Evolutionary conservation across 1,284 basidiomycete genomes (phyloP).

Genomic region (Inonotus obliquus): DNA sequence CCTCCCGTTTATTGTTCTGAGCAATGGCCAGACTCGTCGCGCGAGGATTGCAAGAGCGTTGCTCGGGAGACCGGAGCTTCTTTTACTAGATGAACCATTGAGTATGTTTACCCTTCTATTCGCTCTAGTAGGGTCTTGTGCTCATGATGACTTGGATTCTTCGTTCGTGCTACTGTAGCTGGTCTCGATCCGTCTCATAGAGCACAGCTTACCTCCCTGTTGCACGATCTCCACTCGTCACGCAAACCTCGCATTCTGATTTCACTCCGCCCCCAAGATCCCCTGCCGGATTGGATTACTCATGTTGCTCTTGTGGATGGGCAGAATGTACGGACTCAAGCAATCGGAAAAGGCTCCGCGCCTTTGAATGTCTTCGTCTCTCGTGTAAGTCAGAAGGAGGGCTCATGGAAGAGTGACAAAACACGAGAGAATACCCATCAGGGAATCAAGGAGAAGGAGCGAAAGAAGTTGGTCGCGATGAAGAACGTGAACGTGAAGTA

Average conservation of each 20-base stretch:
- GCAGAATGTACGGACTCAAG: constrained; percentile 43
- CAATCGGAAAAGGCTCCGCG: constrained; percentile 26
- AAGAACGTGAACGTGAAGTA: constrained; percentile 72
- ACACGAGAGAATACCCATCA: not conserved
- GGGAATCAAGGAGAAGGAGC: not conserved
- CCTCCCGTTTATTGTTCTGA: constrained; percentile 76
- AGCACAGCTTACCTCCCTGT: constrained; percentile 49
- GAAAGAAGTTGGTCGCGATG: constrained; percentile 53
- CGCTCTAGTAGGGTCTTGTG: too few relatives aligned
- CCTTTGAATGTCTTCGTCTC: not conserved
- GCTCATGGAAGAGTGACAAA: not conserved
- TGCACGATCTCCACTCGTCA: constrained; percentile 53
- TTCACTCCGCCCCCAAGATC: constrained; percentile 77
- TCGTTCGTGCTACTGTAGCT: constrained; percentile 38
- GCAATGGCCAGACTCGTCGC: constrained; percentile 88
- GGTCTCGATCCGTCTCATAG: constrained; percentile 67
- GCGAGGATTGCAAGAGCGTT: constrained; percentile 83
- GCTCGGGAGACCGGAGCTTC: constrained; percentile 60
- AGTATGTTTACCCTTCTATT: constrained; percentile 39
- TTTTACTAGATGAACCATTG: constrained; percentile 84
- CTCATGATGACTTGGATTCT: too few relatives aligned
- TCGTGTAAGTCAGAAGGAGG: not conserved
- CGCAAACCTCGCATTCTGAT: constrained; percentile 64
- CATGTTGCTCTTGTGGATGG: constrained; percentile 63
- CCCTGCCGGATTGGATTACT: constrained; percentile 79